phyloP scores from a whole-genome alignment of 2,329 filamentous ascomycete genomes.

The Aspergillus sp. region DNA sequence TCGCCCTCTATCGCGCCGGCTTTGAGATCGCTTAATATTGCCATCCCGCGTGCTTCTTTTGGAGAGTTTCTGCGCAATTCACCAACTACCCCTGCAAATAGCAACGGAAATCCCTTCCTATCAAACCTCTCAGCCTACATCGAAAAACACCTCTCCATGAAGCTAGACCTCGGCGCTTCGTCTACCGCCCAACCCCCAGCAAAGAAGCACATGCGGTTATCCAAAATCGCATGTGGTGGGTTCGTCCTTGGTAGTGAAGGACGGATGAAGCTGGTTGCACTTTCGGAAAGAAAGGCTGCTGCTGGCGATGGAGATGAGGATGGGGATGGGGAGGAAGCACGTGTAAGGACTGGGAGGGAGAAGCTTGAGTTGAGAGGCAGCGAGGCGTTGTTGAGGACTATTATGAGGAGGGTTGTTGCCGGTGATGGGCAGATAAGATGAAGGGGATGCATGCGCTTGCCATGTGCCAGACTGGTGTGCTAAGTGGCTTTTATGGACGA shows the following conservation, averaged over 20 bases:
- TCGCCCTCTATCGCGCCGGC: conserved; percentile 25
- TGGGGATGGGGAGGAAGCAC: conserved; percentile 9
- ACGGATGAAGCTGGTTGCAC: conserved; percentile 30
- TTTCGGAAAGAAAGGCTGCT: conserved; percentile 3
- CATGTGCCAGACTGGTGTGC: background rate
- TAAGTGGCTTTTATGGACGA: background rate
- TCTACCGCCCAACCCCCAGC: conserved; percentile 3
- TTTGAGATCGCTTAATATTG: conserved; percentile 28
- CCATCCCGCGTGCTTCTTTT: conserved; percentile 23
- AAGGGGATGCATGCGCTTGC: background rate
- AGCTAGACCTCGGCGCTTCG: conserved; percentile 23
- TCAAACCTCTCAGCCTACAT: conserved; percentile 28
- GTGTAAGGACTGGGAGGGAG: conserved; percentile 9
- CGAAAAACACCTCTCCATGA: conserved; percentile 33
- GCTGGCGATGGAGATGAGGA: conserved; percentile 11
- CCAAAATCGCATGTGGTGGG: conserved; percentile 31
- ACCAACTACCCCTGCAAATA: conserved; percentile 1
- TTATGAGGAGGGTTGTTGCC: conserved; percentile 23
- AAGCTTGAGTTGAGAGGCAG: conserved; percentile 22
- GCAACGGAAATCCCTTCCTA: conserved; percentile 14
- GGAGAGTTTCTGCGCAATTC: conserved; percentile 12
- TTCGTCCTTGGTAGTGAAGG: conserved; percentile 34
- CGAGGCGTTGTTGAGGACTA: conserved; percentile 23
- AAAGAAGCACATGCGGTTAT: conserved; percentile 25
- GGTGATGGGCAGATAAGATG: conserved; percentile 9